Base-by-base conservation (phyloP, 495 filamentous ascomycete species). In the Penicillium flavigenum region DNA sequence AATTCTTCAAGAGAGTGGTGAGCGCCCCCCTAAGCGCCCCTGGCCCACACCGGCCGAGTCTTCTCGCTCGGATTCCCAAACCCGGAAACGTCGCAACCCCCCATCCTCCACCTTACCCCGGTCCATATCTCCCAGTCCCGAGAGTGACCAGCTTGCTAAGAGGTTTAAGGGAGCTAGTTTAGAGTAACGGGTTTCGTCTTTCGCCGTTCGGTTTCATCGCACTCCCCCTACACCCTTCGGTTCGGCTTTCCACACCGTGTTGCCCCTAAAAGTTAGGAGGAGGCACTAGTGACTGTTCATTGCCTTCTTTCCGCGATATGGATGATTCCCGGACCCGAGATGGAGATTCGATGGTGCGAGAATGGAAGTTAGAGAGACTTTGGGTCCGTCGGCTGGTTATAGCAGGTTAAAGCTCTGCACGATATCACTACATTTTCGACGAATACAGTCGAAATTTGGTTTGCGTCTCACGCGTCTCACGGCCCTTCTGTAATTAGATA, bases 151-250 rank as follows among this genome's bases (percentile, higher is more conserved):
- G 68, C 88, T 96, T 90, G 86, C 92, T 96, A 97, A 97, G 87
- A 88, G 90, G 82, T 88, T 97, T 81, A 92, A 92, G 88, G 89
- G 89, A 83, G 85, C 96, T 91, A 96, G 90, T 84, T 81, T 97
- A 84, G 92, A 79, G 68, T 85, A 75, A 76, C 63, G 59, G 47
- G 52, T 52, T 59, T 43, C 47, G 59, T 56, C 31, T 56, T 51
- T 17, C 54, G 34, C 57, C 57, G 20, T 41, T 51, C 56, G 48
- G 29, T 59, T 52, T 22, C 53, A 36, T 55, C 44, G 53, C 27
- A 48, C 29, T 48, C 38, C 42, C 42, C 51, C 29, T 22, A 36
- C 7, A 39, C n/a, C 29, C n/a, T 36, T 14, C 53, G 53, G 24
- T 36, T 53, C 36, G 20, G 44, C 3, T 38, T 20, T 29, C 32